Percentiles rank a stretch among this genome's conserved stretches.
phyloP scores from a whole-genome alignment of 1,284 basidiomycete species.

The Fistulina hepatica region DNA sequence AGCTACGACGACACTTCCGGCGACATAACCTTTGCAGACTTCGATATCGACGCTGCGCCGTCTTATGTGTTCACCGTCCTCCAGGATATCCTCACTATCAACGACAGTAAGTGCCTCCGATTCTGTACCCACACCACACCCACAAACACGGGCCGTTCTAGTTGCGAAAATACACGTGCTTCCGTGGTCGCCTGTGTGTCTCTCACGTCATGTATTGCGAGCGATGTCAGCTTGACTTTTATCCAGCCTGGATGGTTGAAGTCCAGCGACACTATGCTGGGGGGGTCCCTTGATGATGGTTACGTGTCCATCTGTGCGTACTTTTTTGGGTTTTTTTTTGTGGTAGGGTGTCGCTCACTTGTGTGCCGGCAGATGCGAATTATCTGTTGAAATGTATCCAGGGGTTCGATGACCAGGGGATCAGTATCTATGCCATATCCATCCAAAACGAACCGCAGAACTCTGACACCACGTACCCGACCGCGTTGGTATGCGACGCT shows the following conservation, averaged over 20 bases:
- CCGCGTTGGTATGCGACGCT: neutral
- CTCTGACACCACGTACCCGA: conserved; percentile 42
- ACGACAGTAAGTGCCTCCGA: conserved; percentile 19
- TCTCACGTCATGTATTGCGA: neutral
- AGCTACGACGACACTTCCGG: conserved; percentile 37
- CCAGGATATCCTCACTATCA: conserved; percentile 37
- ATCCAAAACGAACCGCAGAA: conserved; percentile 48
- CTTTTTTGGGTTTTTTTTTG: conserved; percentile 1
- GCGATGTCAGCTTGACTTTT: conserved; percentile 2
- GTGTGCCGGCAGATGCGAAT: conserved; percentile 30
- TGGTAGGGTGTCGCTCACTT: neutral
- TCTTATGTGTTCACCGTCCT: conserved; percentile 40
- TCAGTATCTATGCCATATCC: conserved; percentile 37
- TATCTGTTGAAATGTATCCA: conserved; percentile 45
- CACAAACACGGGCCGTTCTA: conserved; percentile 4
- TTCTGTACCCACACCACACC: neutral
- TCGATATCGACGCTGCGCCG: conserved; percentile 36
- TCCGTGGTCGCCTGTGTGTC: conserved; percentile 44
- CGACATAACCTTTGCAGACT: conserved; percentile 33
- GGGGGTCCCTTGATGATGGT: conserved; percentile 31
- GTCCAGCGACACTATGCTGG: conserved; percentile 35
- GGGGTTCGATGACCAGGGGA: conserved; percentile 37
- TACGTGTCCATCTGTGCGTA: conserved; percentile 26
- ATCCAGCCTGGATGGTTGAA: conserved; percentile 50
- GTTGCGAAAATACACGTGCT: conserved; percentile 33